Evolutionary conservation across 108 stramenopile species (phyloP).

Genomic region (Pelagomonas calceolata): DNA sequence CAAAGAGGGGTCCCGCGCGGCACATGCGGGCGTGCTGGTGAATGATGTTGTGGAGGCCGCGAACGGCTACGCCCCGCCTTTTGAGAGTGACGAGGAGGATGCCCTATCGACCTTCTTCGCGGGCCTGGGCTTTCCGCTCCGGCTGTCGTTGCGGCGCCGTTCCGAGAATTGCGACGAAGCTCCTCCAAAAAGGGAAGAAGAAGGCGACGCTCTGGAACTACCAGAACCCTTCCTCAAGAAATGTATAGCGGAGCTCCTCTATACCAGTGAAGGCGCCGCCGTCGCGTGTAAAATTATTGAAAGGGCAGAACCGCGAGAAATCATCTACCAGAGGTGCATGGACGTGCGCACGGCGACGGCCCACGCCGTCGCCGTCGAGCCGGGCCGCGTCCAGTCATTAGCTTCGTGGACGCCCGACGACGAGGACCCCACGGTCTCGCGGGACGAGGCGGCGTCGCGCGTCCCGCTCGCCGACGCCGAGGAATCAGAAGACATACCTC

Average conservation of each 20-base stretch:
- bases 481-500: not conserved
- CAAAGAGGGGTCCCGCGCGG: not conserved
- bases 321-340: not conserved
- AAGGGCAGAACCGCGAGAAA: too few species aligned
- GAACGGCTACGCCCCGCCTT: not conserved
- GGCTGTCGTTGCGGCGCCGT: not conserved
- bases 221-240: too few species aligned
- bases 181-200: too few species aligned
- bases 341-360: slow-evolving; percentile 1
- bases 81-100: not conserved
- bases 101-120: not conserved
- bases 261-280: not conserved
- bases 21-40: not conserved
- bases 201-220: too few species aligned
- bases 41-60: not conserved
- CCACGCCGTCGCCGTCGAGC: not conserved
- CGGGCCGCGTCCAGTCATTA: not conserved
- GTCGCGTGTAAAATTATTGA: too few species aligned
- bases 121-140: not conserved
- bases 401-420: not conserved
- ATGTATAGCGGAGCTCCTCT: too few species aligned
- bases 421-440: not conserved
- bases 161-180: too few species aligned
- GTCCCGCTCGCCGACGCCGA: not conserved
- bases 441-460: not conserved